Percentiles rank a stretch among this genome's conserved stretches.
Evolutionary conservation across 371 early-diverging fungal genomes (phyloP).

Genomic region (Mucor piriformis): DNA sequence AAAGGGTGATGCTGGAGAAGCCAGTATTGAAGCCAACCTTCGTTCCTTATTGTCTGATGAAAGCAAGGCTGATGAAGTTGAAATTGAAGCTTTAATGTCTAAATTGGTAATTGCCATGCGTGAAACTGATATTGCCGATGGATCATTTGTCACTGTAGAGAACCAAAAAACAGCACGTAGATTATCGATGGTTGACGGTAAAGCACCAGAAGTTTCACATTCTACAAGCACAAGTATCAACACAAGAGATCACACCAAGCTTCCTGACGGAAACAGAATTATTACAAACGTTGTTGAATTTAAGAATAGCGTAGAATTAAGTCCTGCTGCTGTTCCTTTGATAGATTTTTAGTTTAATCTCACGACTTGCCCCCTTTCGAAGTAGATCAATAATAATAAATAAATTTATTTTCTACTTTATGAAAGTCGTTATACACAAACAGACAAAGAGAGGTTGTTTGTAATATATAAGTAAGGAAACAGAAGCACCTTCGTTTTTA

Average conservation of each 20-base stretch:
- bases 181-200: slow-evolving; percentile 30
- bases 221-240: slow-evolving; percentile 2
- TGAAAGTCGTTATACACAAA: too few species aligned
- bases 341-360: slow-evolving; percentile 25
- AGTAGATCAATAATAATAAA: too few species aligned
- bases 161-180: slow-evolving; percentile 49
- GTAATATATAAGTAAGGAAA: too few species aligned
- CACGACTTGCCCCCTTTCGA: too few species aligned
- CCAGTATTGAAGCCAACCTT: slow-evolving; percentile 39
- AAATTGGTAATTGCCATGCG: slow-evolving; percentile 48
- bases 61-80: slow-evolving; percentile 47
- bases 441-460: too few species aligned
- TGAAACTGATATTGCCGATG: slow-evolving; percentile 33
- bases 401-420: too few species aligned
- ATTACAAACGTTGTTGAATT: slow-evolving; percentile 50
- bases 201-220: slow-evolving; percentile 14
- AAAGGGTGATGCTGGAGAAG: slow-evolving; percentile 46
- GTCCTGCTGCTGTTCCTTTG: slow-evolving; percentile 53
- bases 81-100: slow-evolving; percentile 46
- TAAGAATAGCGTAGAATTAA: slow-evolving; percentile 57
- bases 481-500: too few species aligned
- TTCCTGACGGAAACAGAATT: slow-evolving; percentile 43
- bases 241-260: slow-evolving; percentile 26
- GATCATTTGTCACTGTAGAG: slow-evolving; percentile 48
- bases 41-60: slow-evolving; percentile 49